Percentiles rank a stretch among this genome's conserved stretches.
Conservation (phyloP, 306 rosid species). For the Sesbania bispinosa region DNA sequence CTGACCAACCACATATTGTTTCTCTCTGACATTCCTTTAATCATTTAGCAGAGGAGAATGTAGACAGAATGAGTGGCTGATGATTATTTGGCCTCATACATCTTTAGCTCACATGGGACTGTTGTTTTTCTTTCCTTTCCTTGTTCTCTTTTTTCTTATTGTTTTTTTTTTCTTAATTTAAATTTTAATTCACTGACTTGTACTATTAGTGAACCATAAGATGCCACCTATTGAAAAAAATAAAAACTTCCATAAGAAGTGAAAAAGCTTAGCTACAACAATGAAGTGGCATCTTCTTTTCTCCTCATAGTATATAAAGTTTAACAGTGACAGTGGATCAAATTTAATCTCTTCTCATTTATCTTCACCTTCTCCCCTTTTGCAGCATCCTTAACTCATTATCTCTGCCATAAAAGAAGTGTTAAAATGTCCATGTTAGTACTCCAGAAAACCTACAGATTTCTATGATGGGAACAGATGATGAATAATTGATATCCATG, state of each 20-base stretch:
- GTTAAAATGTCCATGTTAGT: slow-evolving; percentile 13
- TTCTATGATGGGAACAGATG: not conserved
- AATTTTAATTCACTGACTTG: not conserved
- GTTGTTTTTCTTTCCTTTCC: slow-evolving; percentile 15
- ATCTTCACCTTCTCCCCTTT: slow-evolving; percentile 23
- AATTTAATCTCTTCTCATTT: slow-evolving; percentile 6
- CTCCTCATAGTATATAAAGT: not conserved
- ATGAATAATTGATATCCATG: not conserved
- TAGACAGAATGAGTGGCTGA: slow-evolving; percentile 55
- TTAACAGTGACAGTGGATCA: not conserved
- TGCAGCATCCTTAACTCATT: slow-evolving; percentile 36
- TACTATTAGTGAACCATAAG: slow-evolving; percentile 7
- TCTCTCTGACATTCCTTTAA: slow-evolving; percentile 20
- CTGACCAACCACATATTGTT: slow-evolving; percentile 18
- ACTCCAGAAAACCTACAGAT: not conserved
- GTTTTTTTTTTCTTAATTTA: not conserved
- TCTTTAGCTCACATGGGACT: slow-evolving; percentile 45
- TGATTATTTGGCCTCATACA: slow-evolving; percentile 42
- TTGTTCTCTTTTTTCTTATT: not conserved
- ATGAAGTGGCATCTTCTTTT: slow-evolving; percentile 2
- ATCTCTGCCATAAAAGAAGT: slow-evolving; percentile 41
- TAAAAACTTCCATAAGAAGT: slow-evolving; percentile 8
- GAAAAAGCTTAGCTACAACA: slow-evolving; percentile 14
- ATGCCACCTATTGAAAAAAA: slow-evolving; percentile 21
- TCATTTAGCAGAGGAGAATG: slow-evolving; percentile 33